Evolutionary conservation across 2,329 filamentous ascomycete genomes (phyloP), one percentile per base, ranked within the genome.

Genomic region (Colletotrichum liriopes): DNA sequence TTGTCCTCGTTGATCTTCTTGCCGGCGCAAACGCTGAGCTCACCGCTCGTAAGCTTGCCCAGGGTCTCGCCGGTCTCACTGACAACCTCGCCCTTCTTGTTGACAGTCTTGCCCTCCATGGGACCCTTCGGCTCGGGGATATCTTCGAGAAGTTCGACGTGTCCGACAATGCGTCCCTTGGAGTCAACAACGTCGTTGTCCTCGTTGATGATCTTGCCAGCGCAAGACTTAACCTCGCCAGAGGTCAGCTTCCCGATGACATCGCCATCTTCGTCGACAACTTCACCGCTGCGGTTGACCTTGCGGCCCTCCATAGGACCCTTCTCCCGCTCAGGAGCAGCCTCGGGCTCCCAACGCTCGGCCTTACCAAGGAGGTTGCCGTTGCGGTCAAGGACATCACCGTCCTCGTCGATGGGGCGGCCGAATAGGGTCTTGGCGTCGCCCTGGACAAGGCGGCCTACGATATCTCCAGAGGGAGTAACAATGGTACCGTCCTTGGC

Each of bases 301-400:
- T 83, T 84, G 60, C 86, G 85, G 35, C 89, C 89, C 1, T 84
- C 82, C 75, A 90, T 85, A 55, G 87, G 86, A 68, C 84, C 87
- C 79, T 85, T 86, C 79, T 87, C 83, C 5, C 84, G 90, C 76
- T 85, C 86, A 14, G 84, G 83, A 77, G 89, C 87, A 1, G 64
- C 71, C 23, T 73, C 71, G 3, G 73, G 71, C 75, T 89, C 86
- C 88, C 88, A 91, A 26, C 89, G 84, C 79, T 91, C 89, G 0
- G 89, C 89, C 73, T 88, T 86, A 37, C 88, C 89, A 2, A 91
- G 79, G 1, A 83, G 78, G 74, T 91, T 91, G 41, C 89, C 89
- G 78, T 94, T 95, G 80, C 91, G 91, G 84, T 96, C 94, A 67
- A 93, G 86, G 41, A 97, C 91, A 69, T 96, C 94, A 47, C 94